These are phyloP conservation scores for Ogataea saltuana DNA, from an alignment of 805 yeast genomes.

Conservation along the genomic window DNA sequence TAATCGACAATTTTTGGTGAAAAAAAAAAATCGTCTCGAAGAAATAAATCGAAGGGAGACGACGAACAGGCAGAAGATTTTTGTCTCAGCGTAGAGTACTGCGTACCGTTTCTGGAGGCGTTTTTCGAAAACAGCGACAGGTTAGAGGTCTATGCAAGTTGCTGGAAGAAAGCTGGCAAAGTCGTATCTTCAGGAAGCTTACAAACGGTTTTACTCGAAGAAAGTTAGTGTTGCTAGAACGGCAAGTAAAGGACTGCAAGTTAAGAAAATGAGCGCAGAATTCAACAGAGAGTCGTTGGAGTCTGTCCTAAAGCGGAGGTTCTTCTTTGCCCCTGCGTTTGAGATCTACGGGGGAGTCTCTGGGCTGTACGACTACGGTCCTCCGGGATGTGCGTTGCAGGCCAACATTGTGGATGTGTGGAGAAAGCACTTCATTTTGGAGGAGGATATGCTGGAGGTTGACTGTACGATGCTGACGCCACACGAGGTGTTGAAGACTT, in stretches of 20 bases:
- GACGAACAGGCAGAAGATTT: too few relatives aligned
- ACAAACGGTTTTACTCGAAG: constrained; percentile 10
- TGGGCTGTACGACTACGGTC: constrained; percentile 97
- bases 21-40: background rate
- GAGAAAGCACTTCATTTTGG: constrained; percentile 97
- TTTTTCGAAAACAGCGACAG: too few relatives aligned
- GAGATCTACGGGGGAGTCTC: constrained; percentile 98
- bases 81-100: too few relatives aligned
- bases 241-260: constrained; percentile 17
- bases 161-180: constrained; percentile 8
- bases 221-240: constrained; percentile 18
- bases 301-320: constrained; percentile 88
- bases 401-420: constrained; percentile 92
- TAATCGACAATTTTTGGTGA: background rate
- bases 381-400: constrained; percentile 98
- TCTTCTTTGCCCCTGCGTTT: constrained; percentile 96
- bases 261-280: constrained; percentile 27
- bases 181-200: background rate
- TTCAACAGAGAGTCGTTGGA: constrained; percentile 89
- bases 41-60: too few relatives aligned
- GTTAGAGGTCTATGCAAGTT: constrained; percentile 9
- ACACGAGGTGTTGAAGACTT: constrained; percentile 94
- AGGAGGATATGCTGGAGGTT: constrained; percentile 98
- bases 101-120: too few relatives aligned
- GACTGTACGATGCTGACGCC: constrained; percentile 99